A percentile compares a stretch with the other conserved stretches of the same genome.
Evolutionary conservation across 768 basidiomycete species (phyloP).

Genomic region (Filobasidium wieringae): DNA sequence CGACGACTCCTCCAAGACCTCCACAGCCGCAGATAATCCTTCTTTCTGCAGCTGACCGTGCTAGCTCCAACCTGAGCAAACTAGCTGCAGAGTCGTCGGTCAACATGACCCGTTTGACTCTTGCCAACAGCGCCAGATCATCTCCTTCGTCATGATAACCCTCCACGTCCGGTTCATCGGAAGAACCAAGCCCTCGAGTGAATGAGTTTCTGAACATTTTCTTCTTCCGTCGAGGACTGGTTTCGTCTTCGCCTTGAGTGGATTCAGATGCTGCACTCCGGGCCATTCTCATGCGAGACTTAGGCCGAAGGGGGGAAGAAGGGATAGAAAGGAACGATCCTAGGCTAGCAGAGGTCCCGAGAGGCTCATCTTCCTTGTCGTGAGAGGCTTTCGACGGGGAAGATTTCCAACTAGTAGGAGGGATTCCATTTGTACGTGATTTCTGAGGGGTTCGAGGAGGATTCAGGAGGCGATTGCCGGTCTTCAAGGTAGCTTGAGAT

Average conservation of each 20-base stretch:
- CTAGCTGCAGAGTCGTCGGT: neutral
- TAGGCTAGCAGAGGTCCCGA: neutral
- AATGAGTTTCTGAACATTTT: neutral
- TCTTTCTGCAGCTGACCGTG: neutral
- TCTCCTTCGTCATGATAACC: neutral
- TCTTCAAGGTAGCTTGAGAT: too few species aligned
- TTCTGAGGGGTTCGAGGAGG: too few species aligned
- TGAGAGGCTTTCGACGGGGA: too few species aligned
- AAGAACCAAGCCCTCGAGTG: neutral
- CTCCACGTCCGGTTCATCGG: neutral
- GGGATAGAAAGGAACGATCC: neutral
- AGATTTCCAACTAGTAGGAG: neutral
- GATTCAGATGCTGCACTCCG: neutral
- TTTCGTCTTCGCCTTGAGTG: neutral
- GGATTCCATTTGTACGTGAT: neutral
- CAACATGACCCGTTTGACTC: neutral
- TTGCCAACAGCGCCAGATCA: neutral
- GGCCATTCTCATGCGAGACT: neutral
- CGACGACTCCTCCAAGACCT: neutral
- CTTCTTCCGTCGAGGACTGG: neutral
- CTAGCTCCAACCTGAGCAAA: neutral
- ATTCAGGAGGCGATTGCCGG: too few species aligned
- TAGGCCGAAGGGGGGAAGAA: neutral
- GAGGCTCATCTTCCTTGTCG: too few species aligned
- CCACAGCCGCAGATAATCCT: neutral